A percentile compares a stretch with the other conserved stretches of the same genome.
Evolutionary conservation across 495 filamentous ascomycete genomes (phyloP).

Genomic region (Oidiodendron maius): DNA sequence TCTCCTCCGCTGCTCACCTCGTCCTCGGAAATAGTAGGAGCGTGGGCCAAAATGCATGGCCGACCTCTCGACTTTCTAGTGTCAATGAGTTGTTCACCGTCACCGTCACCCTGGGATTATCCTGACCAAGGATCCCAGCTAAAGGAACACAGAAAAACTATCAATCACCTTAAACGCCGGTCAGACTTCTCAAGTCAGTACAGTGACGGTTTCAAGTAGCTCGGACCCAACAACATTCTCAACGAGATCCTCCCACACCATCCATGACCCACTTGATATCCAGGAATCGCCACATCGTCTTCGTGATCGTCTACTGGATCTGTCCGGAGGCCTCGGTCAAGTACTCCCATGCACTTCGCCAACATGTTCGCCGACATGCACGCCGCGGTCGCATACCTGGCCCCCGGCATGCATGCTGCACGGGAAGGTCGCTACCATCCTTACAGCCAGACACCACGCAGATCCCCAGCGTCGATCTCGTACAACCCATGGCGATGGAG

Average conservation of each 20-base stretch:
- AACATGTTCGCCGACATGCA: background rate
- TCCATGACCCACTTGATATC: background rate
- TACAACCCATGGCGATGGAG: background rate
- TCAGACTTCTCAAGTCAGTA: background rate
- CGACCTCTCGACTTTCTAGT: no score
- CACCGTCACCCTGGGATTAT: background rate
- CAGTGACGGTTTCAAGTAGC: background rate
- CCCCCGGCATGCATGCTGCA: background rate
- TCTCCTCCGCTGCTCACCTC: no score
- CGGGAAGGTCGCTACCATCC: background rate
- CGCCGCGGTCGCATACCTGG: background rate
- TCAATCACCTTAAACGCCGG: background rate
- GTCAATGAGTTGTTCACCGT: no score
- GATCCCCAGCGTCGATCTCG: no score
- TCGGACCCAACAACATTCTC: background rate
- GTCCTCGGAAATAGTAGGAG: no score
- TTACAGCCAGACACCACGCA: constrained; percentile 2
- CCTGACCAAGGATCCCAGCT: background rate
- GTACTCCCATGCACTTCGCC: constrained; percentile 1
- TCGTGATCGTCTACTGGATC: constrained; percentile 11
- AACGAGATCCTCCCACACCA: background rate
- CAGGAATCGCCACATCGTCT: constrained; percentile 3
- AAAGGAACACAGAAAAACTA: background rate
- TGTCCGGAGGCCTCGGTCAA: constrained; percentile 10
- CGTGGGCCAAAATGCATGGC: no score